These are phyloP conservation scores for Sclerotinia subarctica DNA, from an alignment of 2,329 filamentous ascomycete species.

Conservation along the genomic window DNA sequence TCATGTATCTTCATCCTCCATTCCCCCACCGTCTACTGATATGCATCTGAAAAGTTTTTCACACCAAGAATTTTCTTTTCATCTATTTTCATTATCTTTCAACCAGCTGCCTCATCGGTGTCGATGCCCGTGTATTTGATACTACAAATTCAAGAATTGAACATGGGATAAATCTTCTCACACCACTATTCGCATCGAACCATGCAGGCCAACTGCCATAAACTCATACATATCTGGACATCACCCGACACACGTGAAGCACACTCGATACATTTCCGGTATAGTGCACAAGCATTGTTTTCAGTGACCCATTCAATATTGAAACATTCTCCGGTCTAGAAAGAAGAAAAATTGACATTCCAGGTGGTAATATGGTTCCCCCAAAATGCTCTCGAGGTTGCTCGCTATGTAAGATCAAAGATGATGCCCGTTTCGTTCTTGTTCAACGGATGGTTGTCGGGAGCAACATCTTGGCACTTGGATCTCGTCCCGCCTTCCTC, in stretches of 20 bases:
- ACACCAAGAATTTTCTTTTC: not conserved
- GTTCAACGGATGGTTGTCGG: not conserved
- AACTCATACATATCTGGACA: not conserved
- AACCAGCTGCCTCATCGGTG: slow-evolving; percentile 13
- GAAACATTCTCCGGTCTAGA: not conserved
- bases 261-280: not conserved
- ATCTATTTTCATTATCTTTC: not conserved
- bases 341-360: not conserved
- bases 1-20: not conserved
- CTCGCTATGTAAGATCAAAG: not conserved
- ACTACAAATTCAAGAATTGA: not conserved
- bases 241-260: not conserved
- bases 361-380: not conserved
- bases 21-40: not conserved
- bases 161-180: not conserved
- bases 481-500: slow-evolving; percentile 2
- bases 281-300: not conserved
- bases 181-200: not conserved
- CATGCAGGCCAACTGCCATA: not conserved
- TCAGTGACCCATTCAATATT: not conserved
- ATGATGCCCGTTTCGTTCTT: not conserved
- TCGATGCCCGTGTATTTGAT: not conserved
- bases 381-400: not conserved
- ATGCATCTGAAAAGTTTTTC: too few species aligned
- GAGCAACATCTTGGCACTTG: slow-evolving; percentile 10